phyloP scores from a whole-genome alignment of 2,329 filamentous ascomycete genomes.

The Alternaria angustiovoidea region DNA sequence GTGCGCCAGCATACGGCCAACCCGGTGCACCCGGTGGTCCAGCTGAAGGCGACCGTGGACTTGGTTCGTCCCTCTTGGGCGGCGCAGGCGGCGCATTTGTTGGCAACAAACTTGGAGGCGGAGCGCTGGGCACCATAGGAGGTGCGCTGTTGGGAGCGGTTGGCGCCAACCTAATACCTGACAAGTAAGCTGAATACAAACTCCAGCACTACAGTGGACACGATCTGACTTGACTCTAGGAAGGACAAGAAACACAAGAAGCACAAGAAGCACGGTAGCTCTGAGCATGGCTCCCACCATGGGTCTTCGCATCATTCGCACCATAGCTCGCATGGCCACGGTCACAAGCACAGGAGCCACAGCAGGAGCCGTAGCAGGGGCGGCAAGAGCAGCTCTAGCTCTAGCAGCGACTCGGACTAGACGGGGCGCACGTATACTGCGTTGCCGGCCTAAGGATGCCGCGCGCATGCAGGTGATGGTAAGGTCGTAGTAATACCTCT shows the following conservation, averaged over 20 bases:
- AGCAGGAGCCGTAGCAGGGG: slow-evolving; percentile 45
- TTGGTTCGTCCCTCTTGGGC: slow-evolving; percentile 63
- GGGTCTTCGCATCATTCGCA: slow-evolving; percentile 17
- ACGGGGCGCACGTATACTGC: neutral
- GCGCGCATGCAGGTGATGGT: neutral
- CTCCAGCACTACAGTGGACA: too few relatives aligned
- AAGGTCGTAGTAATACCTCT: neutral
- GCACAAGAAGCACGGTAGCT: slow-evolving; percentile 47
- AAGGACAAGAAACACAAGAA: slow-evolving; percentile 46
- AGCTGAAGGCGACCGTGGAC: slow-evolving; percentile 62
- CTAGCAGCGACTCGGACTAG: slow-evolving; percentile 50
- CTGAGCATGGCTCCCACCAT: slow-evolving; percentile 37
- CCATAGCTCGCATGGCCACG: slow-evolving; percentile 2
- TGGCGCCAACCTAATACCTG: slow-evolving; percentile 62
- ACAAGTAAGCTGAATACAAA: slow-evolving; percentile 43
- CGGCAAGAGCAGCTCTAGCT: slow-evolving; percentile 42
- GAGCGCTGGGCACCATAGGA: slow-evolving; percentile 60
- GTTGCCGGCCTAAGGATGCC: neutral
- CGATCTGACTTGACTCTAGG: slow-evolving; percentile 14
- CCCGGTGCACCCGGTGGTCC: slow-evolving; percentile 41
- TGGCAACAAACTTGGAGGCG: slow-evolving; percentile 63
- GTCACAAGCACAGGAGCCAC: slow-evolving; percentile 40
- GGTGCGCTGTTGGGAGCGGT: slow-evolving; percentile 63
- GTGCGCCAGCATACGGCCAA: slow-evolving; percentile 53
- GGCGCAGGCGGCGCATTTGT: slow-evolving; percentile 64